Evolutionary conservation across 345 rosid species (phyloP), one percentile per base, ranked within the genome.

Genomic region (Psidium guajava): DNA sequence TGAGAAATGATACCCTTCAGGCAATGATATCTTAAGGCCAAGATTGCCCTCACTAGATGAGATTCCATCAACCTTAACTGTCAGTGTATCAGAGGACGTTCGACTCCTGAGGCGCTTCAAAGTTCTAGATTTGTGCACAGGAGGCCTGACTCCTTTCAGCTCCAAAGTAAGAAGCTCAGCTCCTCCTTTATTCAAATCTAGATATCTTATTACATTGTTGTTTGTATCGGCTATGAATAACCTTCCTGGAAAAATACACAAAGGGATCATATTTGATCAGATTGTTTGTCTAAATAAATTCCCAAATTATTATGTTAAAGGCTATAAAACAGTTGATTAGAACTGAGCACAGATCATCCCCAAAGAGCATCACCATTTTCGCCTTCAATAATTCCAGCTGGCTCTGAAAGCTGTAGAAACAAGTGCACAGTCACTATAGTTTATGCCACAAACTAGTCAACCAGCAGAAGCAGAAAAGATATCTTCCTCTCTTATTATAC

Each of bases 211-310:
- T 50, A 93, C 88, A 54, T 90, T 94, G 90, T 97, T 97, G 92
- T 97, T 97, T 74, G 97, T 97, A 91, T 97, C 98, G 40, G 99
- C 98, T 82, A 95, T 92, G 51, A 90, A 91, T 82, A 97, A 93
- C 86, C 89, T 91, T 86, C 97, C 99, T 95, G 92, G 87, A 88
- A 59, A 88, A 69, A n/a, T 84, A 24, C 47, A 11, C 57, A 40
- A 73, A 77, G 47, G 55, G 44, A 53, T 50, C 55, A 42, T 61
- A 54, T 16, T n/a, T 42, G 12, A 52, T 82, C 16, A 20, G 36
- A 21, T 69, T 59, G 36, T 52, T 61, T 27, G 24, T 49, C 36
- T 82, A 28, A 52, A 54, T 28, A 20, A 27, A 28, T 52, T 53
- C 22, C 42, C 77, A 82, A 32, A 32, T 54, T 54, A 51, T 56